Evolutionary conservation across 2,329 filamentous ascomycete genomes (phyloP), one percentile per base, ranked within the genome.

Genomic region (Colletotrichum spaethianum): DNA sequence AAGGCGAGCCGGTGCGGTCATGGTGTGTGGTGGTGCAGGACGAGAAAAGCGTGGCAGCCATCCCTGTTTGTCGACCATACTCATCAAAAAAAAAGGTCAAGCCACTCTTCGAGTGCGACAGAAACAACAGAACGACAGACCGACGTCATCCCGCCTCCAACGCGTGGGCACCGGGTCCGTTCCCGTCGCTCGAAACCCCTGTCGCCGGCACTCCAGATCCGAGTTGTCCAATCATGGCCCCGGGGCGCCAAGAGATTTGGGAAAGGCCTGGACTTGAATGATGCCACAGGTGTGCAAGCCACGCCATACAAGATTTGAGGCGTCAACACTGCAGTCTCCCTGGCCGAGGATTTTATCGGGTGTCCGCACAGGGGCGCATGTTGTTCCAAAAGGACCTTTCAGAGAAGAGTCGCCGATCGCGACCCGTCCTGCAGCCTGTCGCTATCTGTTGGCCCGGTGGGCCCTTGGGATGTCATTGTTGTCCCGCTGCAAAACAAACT

Each of bases 101-200:
- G 57, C 57, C 57, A 61, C 57, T 16, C 28, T 8, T 36, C 23
- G n/a, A 48, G 3, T 23, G 23, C 8, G 4, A n/a, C n/a, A n/a
- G n/a, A n/a, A 20, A 31, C 23, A 12, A 11, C 18, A 31, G 4
- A 48, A 26, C 26, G 28, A 61, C 28, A 36, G 1, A 63, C 9
- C 61, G 69, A 72, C 69, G 69, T 72, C 69, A 72, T 72, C 36
- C 69, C 69, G 69, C 69, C 69, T 42, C 48, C 12, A 53, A 72
- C 69, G 65, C 65, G 69, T 60, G 53, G 65, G 53, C 56, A 40
- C 59, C 46, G 53, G 69, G 69, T 12, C 65, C 31, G 59, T 59
- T 68, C 59, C 65, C 69, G 59, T 53, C 38, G 9, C 61, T 36
- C 23, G 44, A 23, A 18, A 38, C 38, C 59, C 59, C 46, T 63